phyloP scores from a whole-genome alignment of 441 rosid species.

The Populus trichocarpa region DNA sequence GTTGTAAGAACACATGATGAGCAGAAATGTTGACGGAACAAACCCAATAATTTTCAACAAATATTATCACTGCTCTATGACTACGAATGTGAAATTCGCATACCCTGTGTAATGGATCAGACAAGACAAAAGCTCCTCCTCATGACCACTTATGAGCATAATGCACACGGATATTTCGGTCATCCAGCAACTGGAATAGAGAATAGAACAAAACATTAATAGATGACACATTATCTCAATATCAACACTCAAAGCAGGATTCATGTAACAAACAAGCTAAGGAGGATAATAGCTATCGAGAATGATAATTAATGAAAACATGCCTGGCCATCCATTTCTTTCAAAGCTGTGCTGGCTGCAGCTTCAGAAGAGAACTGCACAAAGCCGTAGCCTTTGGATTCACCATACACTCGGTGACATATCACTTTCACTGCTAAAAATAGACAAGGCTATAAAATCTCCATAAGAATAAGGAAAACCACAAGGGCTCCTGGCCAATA shows the following conservation, averaged over 20 bases:
- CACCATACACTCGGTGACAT: constrained; percentile 60
- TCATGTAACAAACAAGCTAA: background rate
- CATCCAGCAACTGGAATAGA: constrained; percentile 48
- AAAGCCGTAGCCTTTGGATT: constrained; percentile 76
- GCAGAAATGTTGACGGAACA: background rate
- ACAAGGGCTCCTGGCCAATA: background rate
- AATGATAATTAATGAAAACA: background rate
- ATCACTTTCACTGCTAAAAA: constrained; percentile 47
- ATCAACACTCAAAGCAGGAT: background rate
- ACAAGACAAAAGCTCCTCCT: background rate
- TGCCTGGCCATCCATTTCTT: constrained; percentile 58
- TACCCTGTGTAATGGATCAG: background rate
- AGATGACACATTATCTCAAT: background rate
- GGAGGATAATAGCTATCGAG: no score
- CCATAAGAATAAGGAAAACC: background rate
- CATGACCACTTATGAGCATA: constrained; percentile 40
- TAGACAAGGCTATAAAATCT: background rate
- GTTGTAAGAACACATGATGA: no score
- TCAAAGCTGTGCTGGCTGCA: constrained; percentile 51
- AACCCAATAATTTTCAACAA: no score
- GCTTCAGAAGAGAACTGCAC: constrained; percentile 47
- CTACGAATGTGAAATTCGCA: background rate
- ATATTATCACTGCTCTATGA: no score
- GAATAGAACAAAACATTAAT: background rate
- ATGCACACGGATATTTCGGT: constrained; percentile 48